Conservation (phyloP, 306 rosid species). For the Parietaria judaica region DNA sequence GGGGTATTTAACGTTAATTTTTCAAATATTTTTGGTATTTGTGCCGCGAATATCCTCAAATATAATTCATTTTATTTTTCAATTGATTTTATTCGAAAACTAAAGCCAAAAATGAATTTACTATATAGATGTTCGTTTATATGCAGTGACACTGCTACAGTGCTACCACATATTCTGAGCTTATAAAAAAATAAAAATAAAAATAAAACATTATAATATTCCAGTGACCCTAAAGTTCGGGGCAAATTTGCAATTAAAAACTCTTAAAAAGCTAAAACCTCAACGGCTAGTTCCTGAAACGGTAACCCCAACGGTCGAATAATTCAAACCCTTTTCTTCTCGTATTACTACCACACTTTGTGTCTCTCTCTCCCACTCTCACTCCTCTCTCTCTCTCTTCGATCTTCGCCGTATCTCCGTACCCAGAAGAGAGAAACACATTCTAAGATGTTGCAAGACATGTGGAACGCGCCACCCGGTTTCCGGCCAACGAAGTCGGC, state of each 20-base stretch:
- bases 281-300: constrained; percentile 44
- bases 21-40: too few species aligned
- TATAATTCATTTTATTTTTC: too few species aligned
- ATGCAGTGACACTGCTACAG: too few species aligned
- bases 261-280: not conserved
- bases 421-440: not conserved
- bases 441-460: constrained; percentile 58
- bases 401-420: not conserved
- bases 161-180: too few species aligned
- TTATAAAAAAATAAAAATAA: too few species aligned
- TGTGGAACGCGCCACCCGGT: constrained; percentile 96
- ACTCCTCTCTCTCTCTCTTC: constrained; percentile 3
- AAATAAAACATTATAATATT: not conserved
- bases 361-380: constrained; percentile 10
- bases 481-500: constrained; percentile 92
- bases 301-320: constrained; percentile 31
- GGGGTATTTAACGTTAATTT: too few species aligned
- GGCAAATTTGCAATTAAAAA: constrained; percentile 2
- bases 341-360: not conserved
- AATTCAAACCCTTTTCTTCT: constrained; percentile 16
- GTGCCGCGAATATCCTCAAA: too few species aligned
- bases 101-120: too few species aligned
- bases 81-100: too few species aligned
- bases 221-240: constrained; percentile 8
- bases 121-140: too few species aligned